Base-by-base conservation (phyloP, 2,329 filamentous ascomycete genomes). In the Fusarium nygamai region DNA sequence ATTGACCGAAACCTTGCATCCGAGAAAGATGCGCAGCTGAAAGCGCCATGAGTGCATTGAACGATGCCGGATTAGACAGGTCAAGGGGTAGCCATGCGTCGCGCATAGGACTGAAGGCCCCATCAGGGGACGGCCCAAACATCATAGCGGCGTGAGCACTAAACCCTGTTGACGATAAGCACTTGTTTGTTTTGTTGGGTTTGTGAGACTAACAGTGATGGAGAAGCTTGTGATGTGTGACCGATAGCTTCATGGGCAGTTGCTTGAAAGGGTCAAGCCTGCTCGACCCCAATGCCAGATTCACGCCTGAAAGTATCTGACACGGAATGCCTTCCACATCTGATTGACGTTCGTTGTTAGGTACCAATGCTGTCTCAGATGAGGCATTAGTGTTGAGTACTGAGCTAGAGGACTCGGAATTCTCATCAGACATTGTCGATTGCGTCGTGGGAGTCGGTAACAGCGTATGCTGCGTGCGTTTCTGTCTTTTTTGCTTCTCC, bases 41-140 rank as follows among this genome's bases (percentile, higher is more conserved):
- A 62, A 84, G 83, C 2, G 83, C 83, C 81, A 84, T 83, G 46
- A 84, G 80, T 24, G 79, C 80, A 46, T 84, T 83, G 70, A 84
- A 84, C 2, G 82, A 83, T 10, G 83, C 81, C 5, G 82, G 78
- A 61, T 84, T 84, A 9, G 83, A 84, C 22, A 84, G 72, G 51
- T 84, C 83, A 5, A 84, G 69, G 0, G 83, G 82, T 33, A 83
- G 75, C 81, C 82, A 84, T 36, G 84, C 81, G 51, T 84, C 82
- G 20, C 80, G 80, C 80, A 84, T 83, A 2, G 83, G 79, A 62
- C 83, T 82, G 56, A 84, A 84, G 20, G 59, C 72, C 31, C 77
- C 59, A 44, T 80, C 80, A 47, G 3, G 27, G 8, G 51, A 29
- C 0, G 34, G 24, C 4, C 43, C 64, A 44, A 82, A 83, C 72